These are phyloP conservation scores for Mycena haematopus DNA, from an alignment of 768 basidiomycete genomes.

Conservation along the genomic window DNA sequence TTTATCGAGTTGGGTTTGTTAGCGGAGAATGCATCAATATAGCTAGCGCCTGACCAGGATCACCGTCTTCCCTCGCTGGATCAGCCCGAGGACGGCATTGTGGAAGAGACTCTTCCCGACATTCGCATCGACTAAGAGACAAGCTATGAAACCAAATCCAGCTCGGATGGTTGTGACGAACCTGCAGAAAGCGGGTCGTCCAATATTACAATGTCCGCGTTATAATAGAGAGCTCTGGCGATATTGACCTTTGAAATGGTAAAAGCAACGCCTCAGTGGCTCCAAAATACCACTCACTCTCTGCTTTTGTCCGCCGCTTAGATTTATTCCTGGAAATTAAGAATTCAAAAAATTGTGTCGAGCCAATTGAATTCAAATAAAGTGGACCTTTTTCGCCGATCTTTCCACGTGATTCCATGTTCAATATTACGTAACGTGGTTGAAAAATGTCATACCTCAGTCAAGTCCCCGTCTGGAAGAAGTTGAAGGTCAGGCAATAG, in stretches of 20 bases:
- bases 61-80: conserved; percentile 68
- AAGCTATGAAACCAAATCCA: conserved; percentile 6
- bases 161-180: conserved; percentile 31
- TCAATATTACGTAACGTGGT: conserved; percentile 32
- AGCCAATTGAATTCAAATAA: not conserved
- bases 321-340: conserved; percentile 50
- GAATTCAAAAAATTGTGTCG: not conserved
- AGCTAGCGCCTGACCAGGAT: conserved; percentile 70
- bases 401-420: conserved; percentile 30
- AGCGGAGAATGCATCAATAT: conserved; percentile 35
- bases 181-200: conserved; percentile 74
- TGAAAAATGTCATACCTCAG: conserved; percentile 53
- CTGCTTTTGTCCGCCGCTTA: conserved; percentile 72
- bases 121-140: conserved; percentile 69
- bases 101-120: conserved; percentile 74
- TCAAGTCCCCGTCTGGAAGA: conserved; percentile 73
- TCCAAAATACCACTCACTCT: conserved; percentile 41
- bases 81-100: conserved; percentile 62
- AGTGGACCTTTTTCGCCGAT: conserved; percentile 65
- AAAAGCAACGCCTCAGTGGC: not conserved
- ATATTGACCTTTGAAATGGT: conserved; percentile 59
- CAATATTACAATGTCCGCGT: conserved; percentile 65
- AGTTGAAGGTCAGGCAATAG: conserved; percentile 69
- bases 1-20: not conserved
- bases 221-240: conserved; percentile 70